Evolutionary conservation across 2,329 filamentous ascomycete species (phyloP).

Genomic region (Venturia aucupariae): DNA sequence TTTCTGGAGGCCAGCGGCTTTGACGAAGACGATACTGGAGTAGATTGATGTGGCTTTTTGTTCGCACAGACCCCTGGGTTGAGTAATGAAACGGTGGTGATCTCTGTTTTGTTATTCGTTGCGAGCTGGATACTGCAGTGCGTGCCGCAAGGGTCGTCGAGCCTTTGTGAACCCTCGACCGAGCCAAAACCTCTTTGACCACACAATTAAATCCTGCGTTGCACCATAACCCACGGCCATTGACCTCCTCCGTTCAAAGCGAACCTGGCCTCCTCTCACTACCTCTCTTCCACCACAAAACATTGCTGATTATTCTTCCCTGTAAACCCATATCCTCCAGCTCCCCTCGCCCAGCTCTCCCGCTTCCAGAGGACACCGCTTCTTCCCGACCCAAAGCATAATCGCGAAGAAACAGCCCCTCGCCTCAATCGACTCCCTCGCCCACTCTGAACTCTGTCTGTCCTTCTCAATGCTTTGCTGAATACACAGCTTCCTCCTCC

Average conservation of each 20-base stretch:
- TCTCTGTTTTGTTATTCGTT: slow-evolving; percentile 4
- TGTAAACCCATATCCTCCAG: background rate
- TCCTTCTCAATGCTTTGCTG: background rate
- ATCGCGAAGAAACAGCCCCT: background rate
- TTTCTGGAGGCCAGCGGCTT: background rate
- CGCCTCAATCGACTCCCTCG: background rate
- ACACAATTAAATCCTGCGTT: background rate
- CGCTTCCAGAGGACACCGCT: slow-evolving; percentile 2
- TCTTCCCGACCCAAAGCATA: background rate
- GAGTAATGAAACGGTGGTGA: slow-evolving; percentile 6
- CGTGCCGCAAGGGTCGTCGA: background rate
- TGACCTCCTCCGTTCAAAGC: background rate
- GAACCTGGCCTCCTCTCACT: background rate
- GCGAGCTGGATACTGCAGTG: background rate
- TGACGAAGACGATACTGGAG: background rate
- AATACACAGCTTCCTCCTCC: background rate
- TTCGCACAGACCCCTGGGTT: background rate
- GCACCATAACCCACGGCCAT: background rate
- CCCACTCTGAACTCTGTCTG: background rate
- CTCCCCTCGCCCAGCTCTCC: background rate
- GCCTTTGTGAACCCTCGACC: background rate
- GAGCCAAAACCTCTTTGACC: background rate
- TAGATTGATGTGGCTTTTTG: background rate
- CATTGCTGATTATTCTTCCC: background rate
- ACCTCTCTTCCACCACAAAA: background rate